These are phyloP conservation scores for Dioscorea cayenensis DNA, from an alignment of 116 monocot genomes.

Conservation along the genomic window DNA sequence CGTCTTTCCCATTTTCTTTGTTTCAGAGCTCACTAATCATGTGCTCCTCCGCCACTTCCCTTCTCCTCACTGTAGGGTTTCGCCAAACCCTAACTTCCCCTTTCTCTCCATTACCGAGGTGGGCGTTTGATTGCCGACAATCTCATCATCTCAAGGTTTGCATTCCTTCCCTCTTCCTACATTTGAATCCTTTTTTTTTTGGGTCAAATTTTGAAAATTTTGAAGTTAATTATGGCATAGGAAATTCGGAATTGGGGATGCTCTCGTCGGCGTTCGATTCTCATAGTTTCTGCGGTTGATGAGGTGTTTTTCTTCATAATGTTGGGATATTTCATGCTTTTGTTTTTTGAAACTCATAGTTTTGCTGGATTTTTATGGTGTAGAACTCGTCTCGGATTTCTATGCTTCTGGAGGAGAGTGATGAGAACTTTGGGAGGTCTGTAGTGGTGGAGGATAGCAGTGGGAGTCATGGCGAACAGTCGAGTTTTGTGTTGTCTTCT, in stretches of 20 bases:
- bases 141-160: neutral
- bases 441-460: neutral
- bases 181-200: neutral
- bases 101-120: neutral
- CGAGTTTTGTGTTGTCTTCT: slow-evolving; percentile 11
- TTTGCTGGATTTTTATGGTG: neutral
- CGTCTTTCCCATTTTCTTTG: neutral
- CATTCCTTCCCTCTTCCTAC: neutral
- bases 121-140: neutral
- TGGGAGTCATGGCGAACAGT: neutral
- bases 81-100: neutral
- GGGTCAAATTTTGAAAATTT: neutral
- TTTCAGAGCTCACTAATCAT: neutral
- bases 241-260: neutral
- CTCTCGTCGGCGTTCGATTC: neutral
- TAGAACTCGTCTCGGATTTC: neutral
- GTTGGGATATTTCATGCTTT: neutral
- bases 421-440: neutral
- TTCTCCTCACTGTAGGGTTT: neutral
- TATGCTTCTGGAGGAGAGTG: neutral
- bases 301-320: neutral
- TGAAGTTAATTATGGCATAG: neutral
- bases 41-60: neutral
- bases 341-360: neutral
- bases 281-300: neutral